phyloP scores from a whole-genome alignment of 2,329 filamentous ascomycete species.

The Elsinoe batatas region DNA sequence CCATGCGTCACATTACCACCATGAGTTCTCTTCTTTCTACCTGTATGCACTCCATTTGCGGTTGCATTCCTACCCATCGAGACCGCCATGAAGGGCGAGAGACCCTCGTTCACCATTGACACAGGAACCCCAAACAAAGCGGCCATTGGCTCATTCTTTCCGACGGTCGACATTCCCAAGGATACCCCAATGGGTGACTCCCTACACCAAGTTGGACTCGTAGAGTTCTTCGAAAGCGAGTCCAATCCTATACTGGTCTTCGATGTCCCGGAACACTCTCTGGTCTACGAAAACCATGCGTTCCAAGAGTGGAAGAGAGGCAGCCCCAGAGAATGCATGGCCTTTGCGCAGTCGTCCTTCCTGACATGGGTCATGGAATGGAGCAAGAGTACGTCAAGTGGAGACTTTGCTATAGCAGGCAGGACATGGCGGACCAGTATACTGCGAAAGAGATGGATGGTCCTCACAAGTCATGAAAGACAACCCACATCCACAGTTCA shows the following conservation, averaged over 20 bases:
- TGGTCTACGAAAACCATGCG: constrained; percentile 22
- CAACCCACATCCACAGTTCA: not conserved
- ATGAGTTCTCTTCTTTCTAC: not conserved
- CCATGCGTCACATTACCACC: not conserved
- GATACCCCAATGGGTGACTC: constrained; percentile 10
- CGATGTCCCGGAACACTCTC: constrained; percentile 9
- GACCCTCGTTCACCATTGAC: constrained; percentile 9
- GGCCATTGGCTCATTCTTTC: not conserved
- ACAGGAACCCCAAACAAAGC: not conserved
- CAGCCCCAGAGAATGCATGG: constrained; percentile 5
- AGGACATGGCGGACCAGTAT: constrained; percentile 11
- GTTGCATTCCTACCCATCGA: not conserved
- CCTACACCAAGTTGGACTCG: not conserved
- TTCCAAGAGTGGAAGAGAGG: constrained; percentile 16
- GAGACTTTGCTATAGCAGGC: constrained; percentile 5
- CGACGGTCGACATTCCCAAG: not conserved
- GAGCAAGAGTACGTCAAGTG: constrained; percentile 18
- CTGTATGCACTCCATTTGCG: not conserved
- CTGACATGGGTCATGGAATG: constrained; percentile 23
- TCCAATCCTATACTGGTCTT: constrained; percentile 16
- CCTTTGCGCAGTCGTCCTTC: constrained; percentile 17
- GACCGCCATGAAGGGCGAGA: constrained; percentile 2
- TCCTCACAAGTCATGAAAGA: constrained; percentile 23
- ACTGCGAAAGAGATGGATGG: constrained; percentile 20
- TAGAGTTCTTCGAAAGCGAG: constrained; percentile 16